Evolutionary conservation across 2,329 filamentous ascomycete species (phyloP).

Genomic region (Hypocrella siamensis): DNA sequence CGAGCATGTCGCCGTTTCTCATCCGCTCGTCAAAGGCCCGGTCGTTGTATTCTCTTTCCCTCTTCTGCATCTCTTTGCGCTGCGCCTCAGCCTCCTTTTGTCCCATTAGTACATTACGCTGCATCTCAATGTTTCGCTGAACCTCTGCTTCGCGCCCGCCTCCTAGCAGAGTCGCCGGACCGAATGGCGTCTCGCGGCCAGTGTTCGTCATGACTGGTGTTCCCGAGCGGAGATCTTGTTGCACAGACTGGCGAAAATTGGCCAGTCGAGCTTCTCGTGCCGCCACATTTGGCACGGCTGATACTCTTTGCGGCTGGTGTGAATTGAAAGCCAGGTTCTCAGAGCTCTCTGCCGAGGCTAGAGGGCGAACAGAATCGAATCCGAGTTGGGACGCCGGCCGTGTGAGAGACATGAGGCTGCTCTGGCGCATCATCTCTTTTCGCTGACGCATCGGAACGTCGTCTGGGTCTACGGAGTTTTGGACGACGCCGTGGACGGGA

Average conservation of each 20-base stretch:
- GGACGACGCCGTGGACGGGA: slow-evolving; percentile 12
- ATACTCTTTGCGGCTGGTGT: slow-evolving; percentile 35
- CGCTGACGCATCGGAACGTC: slow-evolving; percentile 59
- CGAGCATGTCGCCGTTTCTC: slow-evolving; percentile 58
- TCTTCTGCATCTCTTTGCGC: slow-evolving; percentile 40
- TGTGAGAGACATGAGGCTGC: slow-evolving; percentile 20
- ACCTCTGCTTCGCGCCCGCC: slow-evolving; percentile 23
- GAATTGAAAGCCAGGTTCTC: slow-evolving; percentile 30
- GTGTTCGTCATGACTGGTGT: slow-evolving; percentile 16
- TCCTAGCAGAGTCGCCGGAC: slow-evolving; percentile 15
- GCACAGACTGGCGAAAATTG: slow-evolving; percentile 50
- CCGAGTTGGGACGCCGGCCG: slow-evolving; percentile 9
- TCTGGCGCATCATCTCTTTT: slow-evolving; percentile 42
- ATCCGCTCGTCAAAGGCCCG: slow-evolving; percentile 58
- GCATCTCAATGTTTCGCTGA: slow-evolving; percentile 34
- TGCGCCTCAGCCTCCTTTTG: slow-evolving; percentile 49
- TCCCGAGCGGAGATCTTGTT: slow-evolving; percentile 39
- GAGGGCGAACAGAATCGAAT: slow-evolving; percentile 6
- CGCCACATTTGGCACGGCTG: slow-evolving; percentile 22
- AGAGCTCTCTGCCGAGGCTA: slow-evolving; percentile 11
- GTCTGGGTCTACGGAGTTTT: slow-evolving; percentile 34
- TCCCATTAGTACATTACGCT: slow-evolving; percentile 38
- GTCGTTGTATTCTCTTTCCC: slow-evolving; percentile 41
- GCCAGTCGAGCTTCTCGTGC: slow-evolving; percentile 45
- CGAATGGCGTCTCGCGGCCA: slow-evolving; percentile 23